These are phyloP conservation scores for Trypanosoma cruzi DNA, from an alignment of 208 protist genomes.

Conservation along the genomic window DNA sequence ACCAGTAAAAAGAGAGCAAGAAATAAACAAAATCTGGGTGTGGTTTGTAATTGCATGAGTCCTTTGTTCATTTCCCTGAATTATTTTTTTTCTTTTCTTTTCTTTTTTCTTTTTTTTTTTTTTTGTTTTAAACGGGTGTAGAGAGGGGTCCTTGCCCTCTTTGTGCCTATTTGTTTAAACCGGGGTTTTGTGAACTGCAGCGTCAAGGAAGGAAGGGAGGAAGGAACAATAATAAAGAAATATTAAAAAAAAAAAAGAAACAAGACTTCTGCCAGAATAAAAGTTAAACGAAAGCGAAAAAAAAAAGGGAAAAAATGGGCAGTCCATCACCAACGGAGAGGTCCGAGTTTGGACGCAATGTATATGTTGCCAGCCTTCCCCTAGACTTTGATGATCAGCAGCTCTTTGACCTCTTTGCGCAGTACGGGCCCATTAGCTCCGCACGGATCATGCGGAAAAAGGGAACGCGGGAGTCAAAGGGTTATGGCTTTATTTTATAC, in stretches of 20 bases:
- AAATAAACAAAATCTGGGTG: too few relatives aligned
- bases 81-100: slow-evolving; percentile 9
- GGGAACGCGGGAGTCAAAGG: slow-evolving; percentile 55
- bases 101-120: background rate
- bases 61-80: background rate
- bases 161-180: background rate
- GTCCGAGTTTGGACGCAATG: slow-evolving; percentile 48
- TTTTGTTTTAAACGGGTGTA: too few relatives aligned
- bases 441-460: slow-evolving; percentile 72
- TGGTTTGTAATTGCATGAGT: background rate
- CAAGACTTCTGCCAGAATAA: background rate
- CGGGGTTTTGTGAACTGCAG: background rate
- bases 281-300: background rate
- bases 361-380: slow-evolving; percentile 83
- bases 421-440: slow-evolving; percentile 58
- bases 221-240: too few relatives aligned
- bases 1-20: too few relatives aligned
- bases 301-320: background rate
- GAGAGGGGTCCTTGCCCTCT: background rate
- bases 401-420: slow-evolving; percentile 61
- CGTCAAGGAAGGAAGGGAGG: too few relatives aligned
- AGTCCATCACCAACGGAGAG: background rate
- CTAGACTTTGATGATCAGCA: slow-evolving; percentile 60
- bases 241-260: too few relatives aligned
- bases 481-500: slow-evolving; percentile 85